Base-by-base conservation (phyloP, 305 asterid genomes). In the Fraxinus paxiana region DNA sequence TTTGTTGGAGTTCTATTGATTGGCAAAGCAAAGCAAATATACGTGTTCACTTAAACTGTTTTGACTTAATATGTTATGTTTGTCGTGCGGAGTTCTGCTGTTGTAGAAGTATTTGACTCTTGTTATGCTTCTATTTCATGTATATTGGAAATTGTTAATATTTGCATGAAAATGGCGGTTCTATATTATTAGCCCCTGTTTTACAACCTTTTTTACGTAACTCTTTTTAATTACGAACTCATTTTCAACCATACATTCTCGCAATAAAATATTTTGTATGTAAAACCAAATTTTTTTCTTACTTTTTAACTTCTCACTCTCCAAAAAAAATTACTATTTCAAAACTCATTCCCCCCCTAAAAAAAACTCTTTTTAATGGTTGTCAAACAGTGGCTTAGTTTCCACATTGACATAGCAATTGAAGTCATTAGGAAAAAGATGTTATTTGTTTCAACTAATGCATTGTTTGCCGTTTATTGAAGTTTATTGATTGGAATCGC, bases 1-100 rank as follows among this genome's bases (percentile, higher is more conserved):
- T 3, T 7, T 59, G 26, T 17, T 75, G 82, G 79, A 46, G 51
- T 74, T 54, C 41, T 35, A 28, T 74, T 48, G 83, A 73, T 84
- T 24, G 67, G 46, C 7, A 37, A 41, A 75, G 81, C 76, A 28
- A 12, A 59, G 46, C 13, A 38, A 41, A 41, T 69, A 20, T 74
- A 24, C 35, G 4, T 56, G 54, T 26, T 41, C 37, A 74, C 56
- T 54, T 78, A 77, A 51, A 17, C 71, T 75, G 67, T 59, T 24
- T 65, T 65, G 77, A 38, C 54, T 75, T 78, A 20, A 18, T 80
- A 6, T 30, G 75, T 73, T 78, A 4, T 12, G 12, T 13, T 67
- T 28, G 73, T 28, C 28, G 20, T 67, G 37, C 3, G 1, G 9
- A 28, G 20, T 63, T 59, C 28, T 5, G 69, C 28, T 5, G 69